Base-by-base conservation (phyloP, 2,329 filamentous ascomycete genomes). In the Talaromyces amestolkiae region DNA sequence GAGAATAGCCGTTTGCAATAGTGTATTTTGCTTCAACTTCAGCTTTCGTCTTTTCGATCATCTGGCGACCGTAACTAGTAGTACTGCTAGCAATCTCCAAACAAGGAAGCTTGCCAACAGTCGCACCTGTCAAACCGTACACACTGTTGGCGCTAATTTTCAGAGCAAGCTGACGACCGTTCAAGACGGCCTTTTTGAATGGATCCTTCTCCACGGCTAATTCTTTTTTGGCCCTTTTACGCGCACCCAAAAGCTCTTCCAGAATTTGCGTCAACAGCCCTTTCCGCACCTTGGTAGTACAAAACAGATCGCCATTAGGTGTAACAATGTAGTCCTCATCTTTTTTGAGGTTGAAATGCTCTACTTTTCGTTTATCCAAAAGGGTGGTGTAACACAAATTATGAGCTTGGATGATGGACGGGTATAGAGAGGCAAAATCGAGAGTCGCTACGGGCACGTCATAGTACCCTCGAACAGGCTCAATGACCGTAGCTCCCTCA, bases 31-130 rank as follows among this genome's bases (percentile, higher is more conserved):
- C 84, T 79, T 98, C 94, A 7, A 99, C 95, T 76, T 98, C 95
- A n/a, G 90, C 86, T 78, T 97, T 98, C 0, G 95, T 98, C 80
- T 89, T 95, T 78, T 98, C 94, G 82, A 99, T 99, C 95, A 99
- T 99, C 76, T 97, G 91, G 72, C 95, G 92, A 70, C 95, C 95
- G 73, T 97, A 99, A 81, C 91, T 93, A 1, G 95, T 99, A 15
- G 95, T 98, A 79, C 93, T 97, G 81, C 93, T 96, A 67, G 95
- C 95, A 77, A 99, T 98, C 47, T 91, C 88, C 66, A 99, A 83
- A 83, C 95, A 99, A 0, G 95, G 95, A 47, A 99, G 84, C 76
- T 99, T 99, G 74, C 95, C 95, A 37, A 93, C 93, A 0, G 93
- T 98, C 2, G 95, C 96, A 79, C 95, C 95, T 7, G 95, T 99